Evolutionary conservation across 257 asterid species (phyloP).

Genomic region (Solanum acaule): DNA sequence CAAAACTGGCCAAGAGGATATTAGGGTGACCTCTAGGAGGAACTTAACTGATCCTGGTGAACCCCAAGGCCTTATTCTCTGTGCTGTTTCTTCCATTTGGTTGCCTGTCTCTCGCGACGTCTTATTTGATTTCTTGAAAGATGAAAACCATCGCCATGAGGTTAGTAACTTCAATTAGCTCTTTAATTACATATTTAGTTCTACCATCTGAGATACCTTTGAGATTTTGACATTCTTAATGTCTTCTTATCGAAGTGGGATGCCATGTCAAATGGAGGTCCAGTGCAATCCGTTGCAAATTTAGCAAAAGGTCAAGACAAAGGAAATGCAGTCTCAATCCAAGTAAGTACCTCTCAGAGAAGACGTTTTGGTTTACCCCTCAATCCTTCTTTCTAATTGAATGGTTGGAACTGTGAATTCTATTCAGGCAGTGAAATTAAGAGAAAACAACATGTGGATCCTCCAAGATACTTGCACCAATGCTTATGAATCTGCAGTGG

Average conservation of each 20-base stretch:
- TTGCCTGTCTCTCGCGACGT: slow-evolving; percentile 51
- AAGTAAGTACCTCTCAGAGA: slow-evolving; percentile 31
- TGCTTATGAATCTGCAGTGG: slow-evolving; percentile 51
- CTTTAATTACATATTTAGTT: background rate
- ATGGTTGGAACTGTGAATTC: background rate
- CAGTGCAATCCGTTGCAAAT: slow-evolving; percentile 43
- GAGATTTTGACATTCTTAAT: background rate
- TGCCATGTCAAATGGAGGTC: slow-evolving; percentile 30
- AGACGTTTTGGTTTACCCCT: background rate
- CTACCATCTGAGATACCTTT: background rate
- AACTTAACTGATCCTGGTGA: slow-evolving; percentile 64
- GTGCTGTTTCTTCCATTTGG: slow-evolving; percentile 70
- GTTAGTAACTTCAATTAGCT: slow-evolving; percentile 14
- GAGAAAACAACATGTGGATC: slow-evolving; percentile 50
- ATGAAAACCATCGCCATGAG: slow-evolving; percentile 62
- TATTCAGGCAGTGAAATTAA: slow-evolving; percentile 41
- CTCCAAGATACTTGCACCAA: slow-evolving; percentile 72
- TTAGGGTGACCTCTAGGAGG: slow-evolving; percentile 59
- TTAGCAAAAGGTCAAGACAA: slow-evolving; percentile 78
- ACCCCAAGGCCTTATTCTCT: slow-evolving; percentile 62
- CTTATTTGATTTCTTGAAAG: slow-evolving; percentile 70
- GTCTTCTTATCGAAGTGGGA: slow-evolving; percentile 46
- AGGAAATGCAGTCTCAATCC: slow-evolving; percentile 60
- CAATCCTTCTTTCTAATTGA: background rate
- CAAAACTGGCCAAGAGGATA: slow-evolving; percentile 52